Evolutionary conservation across 1,139 yeast genomes (phyloP).

Genomic region (Scheffersomyces cryptocercus): DNA sequence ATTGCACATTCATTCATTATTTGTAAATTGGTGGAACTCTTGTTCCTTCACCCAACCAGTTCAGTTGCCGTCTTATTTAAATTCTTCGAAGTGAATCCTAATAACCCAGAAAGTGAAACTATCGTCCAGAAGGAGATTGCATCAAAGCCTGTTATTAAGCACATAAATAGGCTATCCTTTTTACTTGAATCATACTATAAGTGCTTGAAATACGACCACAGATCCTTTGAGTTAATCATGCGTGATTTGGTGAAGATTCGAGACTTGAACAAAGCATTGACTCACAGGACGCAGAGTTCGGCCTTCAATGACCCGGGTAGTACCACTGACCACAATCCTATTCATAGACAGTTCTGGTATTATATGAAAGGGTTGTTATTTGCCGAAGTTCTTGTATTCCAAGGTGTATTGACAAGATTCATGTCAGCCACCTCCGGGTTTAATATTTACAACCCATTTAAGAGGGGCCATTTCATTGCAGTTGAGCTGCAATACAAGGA

Average conservation of each 20-base stretch:
- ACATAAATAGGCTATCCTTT: slow-evolving; percentile 50
- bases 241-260: slow-evolving; percentile 21
- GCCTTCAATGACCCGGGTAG: slow-evolving; percentile 19
- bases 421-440: slow-evolving; percentile 12
- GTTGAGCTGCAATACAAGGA: slow-evolving; percentile 27
- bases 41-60: slow-evolving; percentile 18
- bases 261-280: slow-evolving; percentile 28
- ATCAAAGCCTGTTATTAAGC: slow-evolving; percentile 48
- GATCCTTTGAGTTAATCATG: slow-evolving; percentile 21
- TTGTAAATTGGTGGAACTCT: slow-evolving; percentile 20
- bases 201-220: slow-evolving; percentile 17
- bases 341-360: slow-evolving; percentile 33
- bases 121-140: slow-evolving; percentile 16
- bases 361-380: slow-evolving; percentile 46
- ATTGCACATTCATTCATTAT: slow-evolving; percentile 25
- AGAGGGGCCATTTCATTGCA: slow-evolving; percentile 2
- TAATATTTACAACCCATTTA: slow-evolving; percentile 10
- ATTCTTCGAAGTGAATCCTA: slow-evolving; percentile 17
- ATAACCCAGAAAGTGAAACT: slow-evolving; percentile 8
- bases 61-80: slow-evolving; percentile 15
- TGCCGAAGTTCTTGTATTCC: slow-evolving; percentile 53
- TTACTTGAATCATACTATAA: slow-evolving; percentile 40
- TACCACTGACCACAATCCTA: slow-evolving; percentile 12
- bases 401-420: slow-evolving; percentile 53
- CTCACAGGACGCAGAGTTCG: slow-evolving; percentile 24